Conservation (phyloP, 2,329 filamentous ascomycete genomes). For the Penicillium expansum region DNA sequence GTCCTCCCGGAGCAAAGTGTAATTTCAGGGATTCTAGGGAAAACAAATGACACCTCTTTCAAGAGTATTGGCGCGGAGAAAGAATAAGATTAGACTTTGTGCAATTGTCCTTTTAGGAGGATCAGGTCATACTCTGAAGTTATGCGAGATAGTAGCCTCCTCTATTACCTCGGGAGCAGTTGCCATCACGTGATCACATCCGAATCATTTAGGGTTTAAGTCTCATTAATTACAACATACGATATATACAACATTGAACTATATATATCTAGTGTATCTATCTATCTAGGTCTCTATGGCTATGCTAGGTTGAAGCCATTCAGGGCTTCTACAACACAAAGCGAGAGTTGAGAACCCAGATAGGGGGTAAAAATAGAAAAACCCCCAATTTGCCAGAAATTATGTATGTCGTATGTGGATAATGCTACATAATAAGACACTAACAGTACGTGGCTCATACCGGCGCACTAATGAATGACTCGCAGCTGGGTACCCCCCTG, state of each 20-base stretch:
- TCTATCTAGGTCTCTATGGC: too few relatives aligned
- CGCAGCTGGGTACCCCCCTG: conserved; percentile 2
- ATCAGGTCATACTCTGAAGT: neutral
- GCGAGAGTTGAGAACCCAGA: neutral
- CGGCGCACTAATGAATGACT: conserved; percentile 8
- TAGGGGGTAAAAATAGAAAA: neutral
- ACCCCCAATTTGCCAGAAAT: neutral
- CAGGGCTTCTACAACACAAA: too few relatives aligned
- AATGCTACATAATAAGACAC: neutral
- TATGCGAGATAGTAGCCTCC: neutral
- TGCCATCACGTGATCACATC: neutral
- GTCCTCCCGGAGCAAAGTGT: neutral
- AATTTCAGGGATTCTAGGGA: neutral
- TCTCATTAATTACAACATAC: too few relatives aligned
- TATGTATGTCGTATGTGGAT: neutral
- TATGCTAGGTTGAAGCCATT: too few relatives aligned
- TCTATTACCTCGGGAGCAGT: neutral
- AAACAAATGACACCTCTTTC: neutral
- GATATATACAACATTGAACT: too few relatives aligned
- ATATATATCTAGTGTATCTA: too few relatives aligned
- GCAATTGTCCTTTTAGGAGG: neutral
- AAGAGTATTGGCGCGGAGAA: neutral
- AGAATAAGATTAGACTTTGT: neutral
- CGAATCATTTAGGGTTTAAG: neutral
- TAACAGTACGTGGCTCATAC: neutral